phyloP scores from a whole-genome alignment of 345 rosid genomes.

The Aquilaria malaccensis region DNA sequence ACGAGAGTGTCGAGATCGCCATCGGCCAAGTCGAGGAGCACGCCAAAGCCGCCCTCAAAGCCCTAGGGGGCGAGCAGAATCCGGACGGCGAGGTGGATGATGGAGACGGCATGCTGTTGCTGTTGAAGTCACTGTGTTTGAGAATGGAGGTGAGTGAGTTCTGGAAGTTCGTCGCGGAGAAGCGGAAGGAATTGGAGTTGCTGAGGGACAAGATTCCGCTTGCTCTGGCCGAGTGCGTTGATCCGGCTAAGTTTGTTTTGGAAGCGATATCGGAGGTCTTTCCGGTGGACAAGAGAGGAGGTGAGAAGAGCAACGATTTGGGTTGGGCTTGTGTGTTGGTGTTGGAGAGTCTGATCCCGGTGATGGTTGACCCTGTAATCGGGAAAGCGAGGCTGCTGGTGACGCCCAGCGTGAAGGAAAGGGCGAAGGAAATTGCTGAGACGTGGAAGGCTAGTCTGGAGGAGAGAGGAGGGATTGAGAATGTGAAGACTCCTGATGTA shows the following conservation, averaged over 20 bases:
- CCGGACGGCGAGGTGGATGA: constrained; percentile 78
- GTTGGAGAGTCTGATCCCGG: constrained; percentile 84
- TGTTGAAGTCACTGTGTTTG: constrained; percentile 47
- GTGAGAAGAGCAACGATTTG: constrained; percentile 48
- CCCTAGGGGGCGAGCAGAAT: constrained; percentile 27
- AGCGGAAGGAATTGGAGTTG: constrained; percentile 69
- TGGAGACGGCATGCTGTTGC: constrained; percentile 50
- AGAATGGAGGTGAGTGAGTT: constrained; percentile 70
- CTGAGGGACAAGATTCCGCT: constrained; percentile 59
- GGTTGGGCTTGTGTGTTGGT: constrained; percentile 98
- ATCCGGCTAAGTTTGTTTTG: constrained; percentile 81
- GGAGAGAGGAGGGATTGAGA: constrained; percentile 87
- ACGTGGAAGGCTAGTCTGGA: constrained; percentile 89
- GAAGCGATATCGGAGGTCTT: constrained; percentile 90
- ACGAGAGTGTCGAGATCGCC: constrained; percentile 75
- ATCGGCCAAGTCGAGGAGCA: constrained; percentile 48
- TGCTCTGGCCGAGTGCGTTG: constrained; percentile 70
- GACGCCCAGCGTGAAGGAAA: constrained; percentile 61
- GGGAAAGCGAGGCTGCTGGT: constrained; percentile 76
- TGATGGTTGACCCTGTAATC: constrained; percentile 80
- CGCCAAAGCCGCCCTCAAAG: constrained; percentile 39
- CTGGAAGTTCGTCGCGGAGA: constrained; percentile 66
- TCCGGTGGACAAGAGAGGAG: constrained; percentile 72
- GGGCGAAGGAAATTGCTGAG: constrained; percentile 79
- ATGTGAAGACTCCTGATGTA: constrained; percentile 94